Base-by-base conservation (phyloP, 495 filamentous ascomycete genomes). In the Diplogelasinospora grovesii region DNA sequence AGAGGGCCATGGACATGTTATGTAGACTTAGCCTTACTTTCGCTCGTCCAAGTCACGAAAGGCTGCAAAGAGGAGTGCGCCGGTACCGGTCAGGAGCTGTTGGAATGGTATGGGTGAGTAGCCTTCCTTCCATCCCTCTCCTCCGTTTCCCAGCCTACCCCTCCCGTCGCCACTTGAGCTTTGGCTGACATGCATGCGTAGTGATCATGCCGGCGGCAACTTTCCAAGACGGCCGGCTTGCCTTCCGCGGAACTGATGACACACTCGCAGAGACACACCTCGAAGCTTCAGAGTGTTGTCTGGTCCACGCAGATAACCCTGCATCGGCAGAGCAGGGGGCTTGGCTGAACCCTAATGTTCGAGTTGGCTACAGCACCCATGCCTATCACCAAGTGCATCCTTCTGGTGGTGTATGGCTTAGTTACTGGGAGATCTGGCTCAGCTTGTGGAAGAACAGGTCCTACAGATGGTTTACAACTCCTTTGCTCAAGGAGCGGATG, bases 91-190 rank as follows among this genome's bases (percentile, higher is more conserved):
- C 0, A 61, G 55, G 25, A 82, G 78, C 38, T 89, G 85, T 59
- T 89, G 85, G 85, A 88, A 87, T 35, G 83, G 84, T 22, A 79
- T 86, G 61, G 74, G 77, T 50, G 54, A 49, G 21, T 66, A 81
- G 7, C 49, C 16, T 58, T 60, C 54, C 54, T 52, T 10, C 39
- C 57, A 1, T 46, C 46, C 1, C 38, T 48, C 24, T 60, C 58
- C 35, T 46, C 45, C 11, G 54, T 48, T 23, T 39, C 41, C 38
- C 26, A 37, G 11, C n/a, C n/a, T n/a, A n/a, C n/a, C n/a, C n/a
- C n/a, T n/a, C n/a, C n/a, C n/a, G n/a, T n/a, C n/a, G n/a, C n/a
- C n/a, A n/a, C n/a, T n/a, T n/a, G n/a, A n/a, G n/a, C n/a, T n/a
- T n/a, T n/a, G n/a, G n/a, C n/a, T n/a, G n/a, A n/a, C n/a, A n/a